phyloP scores from a whole-genome alignment of 805 yeast species.

The Zygoascus ofunaensis region DNA sequence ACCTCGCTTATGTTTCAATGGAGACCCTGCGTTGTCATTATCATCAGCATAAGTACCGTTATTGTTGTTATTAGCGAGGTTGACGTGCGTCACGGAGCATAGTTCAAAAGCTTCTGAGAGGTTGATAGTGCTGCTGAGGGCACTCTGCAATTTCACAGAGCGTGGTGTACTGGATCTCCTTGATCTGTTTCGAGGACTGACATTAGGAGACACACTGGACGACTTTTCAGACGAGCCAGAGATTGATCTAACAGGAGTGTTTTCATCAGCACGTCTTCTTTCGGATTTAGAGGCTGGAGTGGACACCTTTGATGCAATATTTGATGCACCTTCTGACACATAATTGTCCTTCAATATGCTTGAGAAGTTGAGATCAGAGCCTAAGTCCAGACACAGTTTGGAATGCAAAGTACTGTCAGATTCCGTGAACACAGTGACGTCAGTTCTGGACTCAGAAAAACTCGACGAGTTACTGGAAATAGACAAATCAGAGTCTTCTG shows the following conservation, averaged over 20 bases:
- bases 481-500: neutral
- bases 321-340: neutral
- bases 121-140: neutral
- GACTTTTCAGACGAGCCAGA: neutral
- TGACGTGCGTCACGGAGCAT: neutral
- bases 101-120: neutral
- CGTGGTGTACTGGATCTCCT: too few relatives aligned
- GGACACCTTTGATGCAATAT: too few relatives aligned
- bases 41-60: neutral
- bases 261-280: neutral
- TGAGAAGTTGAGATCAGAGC: neutral
- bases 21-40: too few relatives aligned
- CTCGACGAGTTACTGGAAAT: neutral
- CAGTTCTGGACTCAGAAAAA: neutral
- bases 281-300: too few relatives aligned
- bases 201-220: neutral
- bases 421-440: neutral
- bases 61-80: neutral
- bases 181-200: neutral
- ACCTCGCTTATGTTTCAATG: neutral
- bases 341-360: too few relatives aligned
- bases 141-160: neutral
- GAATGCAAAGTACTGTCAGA: neutral
- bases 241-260: neutral
- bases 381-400: neutral